phyloP scores from a whole-genome alignment of 495 filamentous ascomycete species.

The Lasiosphaeria hispida region DNA sequence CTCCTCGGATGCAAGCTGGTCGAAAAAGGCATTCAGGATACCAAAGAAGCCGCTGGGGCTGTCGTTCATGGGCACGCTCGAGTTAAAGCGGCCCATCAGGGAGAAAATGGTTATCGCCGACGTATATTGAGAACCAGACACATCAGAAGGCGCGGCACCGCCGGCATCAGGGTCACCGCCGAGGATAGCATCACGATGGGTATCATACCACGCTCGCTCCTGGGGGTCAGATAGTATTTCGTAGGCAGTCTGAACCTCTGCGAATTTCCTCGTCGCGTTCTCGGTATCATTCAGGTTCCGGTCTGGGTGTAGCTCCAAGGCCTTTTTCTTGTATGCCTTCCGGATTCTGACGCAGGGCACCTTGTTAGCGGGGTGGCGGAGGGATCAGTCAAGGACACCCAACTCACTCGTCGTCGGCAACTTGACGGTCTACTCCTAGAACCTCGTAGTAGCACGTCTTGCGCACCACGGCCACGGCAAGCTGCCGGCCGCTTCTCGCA shows the following conservation, averaged over 20 bases:
- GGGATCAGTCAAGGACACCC: not conserved
- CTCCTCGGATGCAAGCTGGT: conserved; percentile 79
- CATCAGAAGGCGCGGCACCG: conserved; percentile 48
- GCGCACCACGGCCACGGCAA: conserved; percentile 14
- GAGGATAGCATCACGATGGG: conserved; percentile 82
- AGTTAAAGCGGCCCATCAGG: conserved; percentile 72
- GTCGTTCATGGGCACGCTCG: conserved; percentile 74
- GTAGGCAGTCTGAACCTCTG: conserved; percentile 88
- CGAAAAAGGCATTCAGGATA: conserved; percentile 70
- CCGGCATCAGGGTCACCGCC: conserved; percentile 54
- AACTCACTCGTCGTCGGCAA: conserved; percentile 79
- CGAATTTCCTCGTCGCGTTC: conserved; percentile 78
- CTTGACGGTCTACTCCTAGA: conserved; percentile 66
- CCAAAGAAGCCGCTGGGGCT: conserved; percentile 78
- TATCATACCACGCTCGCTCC: conserved; percentile 96
- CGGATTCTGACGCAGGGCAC: conserved; percentile 64
- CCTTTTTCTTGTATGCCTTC: conserved; percentile 86
- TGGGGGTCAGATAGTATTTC: conserved; percentile 93
- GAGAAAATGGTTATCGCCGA: conserved; percentile 72
- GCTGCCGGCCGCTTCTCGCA: conserved; percentile 27
- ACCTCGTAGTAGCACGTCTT: conserved; percentile 94
- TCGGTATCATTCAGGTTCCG: conserved; percentile 87
- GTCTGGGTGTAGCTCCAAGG: conserved; percentile 91
- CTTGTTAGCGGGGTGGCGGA: not conserved
- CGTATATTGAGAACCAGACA: conserved; percentile 65